Evolutionary conservation across 306 rosid species (phyloP), one percentile per base, ranked within the genome.

Genomic region (Abrus pulchellus): DNA sequence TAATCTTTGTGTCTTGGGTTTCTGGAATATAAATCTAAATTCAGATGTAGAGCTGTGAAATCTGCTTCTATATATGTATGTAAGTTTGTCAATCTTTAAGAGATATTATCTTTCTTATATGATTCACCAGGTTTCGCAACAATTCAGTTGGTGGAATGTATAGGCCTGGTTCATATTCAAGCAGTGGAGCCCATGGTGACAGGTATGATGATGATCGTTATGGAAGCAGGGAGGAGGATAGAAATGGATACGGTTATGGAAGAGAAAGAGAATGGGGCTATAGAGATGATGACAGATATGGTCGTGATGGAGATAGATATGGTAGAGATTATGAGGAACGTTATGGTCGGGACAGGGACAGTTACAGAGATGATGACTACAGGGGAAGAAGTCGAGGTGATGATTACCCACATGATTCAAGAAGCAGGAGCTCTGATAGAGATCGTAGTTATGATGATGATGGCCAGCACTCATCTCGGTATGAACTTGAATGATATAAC

Each of bases 401-500:
- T 85, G 98, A 89, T 74, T 64, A 87, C 81, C 91, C 75, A 34
- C 49, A 84, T 85, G 95, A 90, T 33, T 36, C 97, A 67, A 90
- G 98, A 83, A 88, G 97, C 85, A 88, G 94, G 84, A 96, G 97
- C 85, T 84, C 87, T 9, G 98, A 96, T 74, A 87, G 96, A 90
- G 94, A 89, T 49, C 96, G 88, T 54, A 74, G 57, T 71, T 83
- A 41, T 72, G 95, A 95, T 29, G 97, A 93, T 41, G 98, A 96
- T 81, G 97, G 96, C 70, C 99, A 92, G 72, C 78, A 85, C 82
- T 90, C 99, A 30, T 90, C 98, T 74, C 97, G 97, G 99, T 95
- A 86, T 41, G 87, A 74, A 14, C 64, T 79, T 77, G 14, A 33
- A 14, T 40, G 48, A 49, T 63, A 70, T 66, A 40, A 70, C 49